Evolutionary conservation across 148 eudicot genomes (phyloP), one percentile per base, ranked within the genome.

Genomic region (Oxyria digyna): DNA sequence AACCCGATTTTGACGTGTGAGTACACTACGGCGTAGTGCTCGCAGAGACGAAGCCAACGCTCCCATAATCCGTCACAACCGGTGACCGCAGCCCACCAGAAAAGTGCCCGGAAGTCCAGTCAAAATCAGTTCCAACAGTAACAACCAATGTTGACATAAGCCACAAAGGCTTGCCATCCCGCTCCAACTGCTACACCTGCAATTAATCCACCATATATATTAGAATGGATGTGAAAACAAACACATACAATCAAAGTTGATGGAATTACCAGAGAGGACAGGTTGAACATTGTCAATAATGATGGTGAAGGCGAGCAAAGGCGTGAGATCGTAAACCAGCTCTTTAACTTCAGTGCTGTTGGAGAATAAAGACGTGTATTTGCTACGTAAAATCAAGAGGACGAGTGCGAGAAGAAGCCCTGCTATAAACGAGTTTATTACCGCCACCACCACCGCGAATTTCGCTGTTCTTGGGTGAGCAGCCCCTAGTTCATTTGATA

Each of bases 401-500:
- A 67, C 0, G 32, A 67, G 54, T 1, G 74, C 67, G 24, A 74
- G 48, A 42, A 78, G 4, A 38, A 78, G 42, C 10, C 81, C 77
- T 0, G 71, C 62, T 11, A 42, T 32, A 1, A 78, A 67, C 11
- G 77, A 74, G 41, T 49, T 71, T 11, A 42, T 17, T 1, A 70
- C 74, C 15, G 81, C 71, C 18, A 55, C 74, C 17, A 57, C 62
- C 4, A 74, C 77, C 15, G 77, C 35, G 37, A 70, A 78, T 40
- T 78, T 74, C 10, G 77, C 81, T 15, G 72, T 72, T 23, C 69
- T 32, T 18, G 77, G 74, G 21, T 67, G 69, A 21, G 71, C 69
- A 21, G 71, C 62, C 43, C 81, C 77, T 0, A 78, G 81, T 38
- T 78, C 81, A 48, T 78, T 78, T 37, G 81, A 74, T 6, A 78